Base-by-base conservation (phyloP, 345 rosid species). In the Rhodamnia argentea region DNA sequence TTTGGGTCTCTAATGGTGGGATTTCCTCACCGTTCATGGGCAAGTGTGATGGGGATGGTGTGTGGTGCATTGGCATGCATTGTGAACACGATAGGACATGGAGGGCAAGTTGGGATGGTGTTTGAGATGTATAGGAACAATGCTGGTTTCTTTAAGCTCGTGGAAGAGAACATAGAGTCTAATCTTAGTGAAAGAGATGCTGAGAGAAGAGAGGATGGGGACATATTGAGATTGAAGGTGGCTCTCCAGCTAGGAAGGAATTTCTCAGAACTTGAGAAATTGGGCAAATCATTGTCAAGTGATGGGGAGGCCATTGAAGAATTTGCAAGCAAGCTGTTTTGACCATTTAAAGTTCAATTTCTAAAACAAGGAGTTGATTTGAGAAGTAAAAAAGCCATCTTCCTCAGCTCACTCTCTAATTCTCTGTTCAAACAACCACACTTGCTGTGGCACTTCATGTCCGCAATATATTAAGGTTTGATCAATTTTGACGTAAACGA, bases 261-360 rank as follows among this genome's bases (percentile, higher is more conserved):
- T 86, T 42, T 87, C n/a, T 89, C 92, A 44, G 92, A 93, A 62
- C 90, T 93, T 55, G 89, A 75, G 60, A 51, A 88, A 59, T 83
- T 93, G 32, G 89, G 91, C 37, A 81, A 27, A 18, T 54, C 85
- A 51, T 75, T 84, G 52, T 29, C 85, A n/a, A 83, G 42, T 76
- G 76, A 82, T 85, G 88, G 27, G 23, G 78, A 76, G 54, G 84
- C 64, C 29, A 37, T n/a, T 50, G 89, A 85, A 42, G 93, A 91
- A 53, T 93, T 90, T 85, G 94, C 92, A 40, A 92, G 94, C 93
- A 92, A 90, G 92, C 88, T 91, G 8, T 92, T 92, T 44, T 90
- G 82, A 87, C 87, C 52, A 26, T 59, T 82, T 23, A 15, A 18
- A 27, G 84, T 82, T 47, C 53, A 44, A 50, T 82, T 82, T 64